These are phyloP conservation scores for Paramarasmius palmivorus DNA, from an alignment of 1,284 basidiomycete genomes.

Conservation along the genomic window DNA sequence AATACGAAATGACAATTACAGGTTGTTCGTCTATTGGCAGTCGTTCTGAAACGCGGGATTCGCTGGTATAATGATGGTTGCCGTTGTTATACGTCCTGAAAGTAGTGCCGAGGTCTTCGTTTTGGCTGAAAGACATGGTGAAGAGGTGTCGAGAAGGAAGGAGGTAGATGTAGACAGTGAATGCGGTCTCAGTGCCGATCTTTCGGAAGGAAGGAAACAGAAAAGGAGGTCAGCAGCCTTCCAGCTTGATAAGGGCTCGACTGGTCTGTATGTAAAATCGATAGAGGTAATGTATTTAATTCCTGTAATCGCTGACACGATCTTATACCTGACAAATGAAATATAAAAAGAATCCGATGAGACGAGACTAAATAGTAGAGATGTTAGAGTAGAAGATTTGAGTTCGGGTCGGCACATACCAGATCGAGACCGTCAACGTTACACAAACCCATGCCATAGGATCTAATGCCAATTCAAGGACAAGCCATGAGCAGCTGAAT, in stretches of 20 bases:
- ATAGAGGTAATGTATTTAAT: not conserved
- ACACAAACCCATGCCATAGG: too few relatives aligned
- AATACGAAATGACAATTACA: not conserved
- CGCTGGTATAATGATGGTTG: not conserved
- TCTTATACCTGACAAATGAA: slow-evolving; percentile 2
- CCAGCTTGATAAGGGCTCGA: not conserved
- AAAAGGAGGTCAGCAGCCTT: not conserved
- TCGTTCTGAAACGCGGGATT: not conserved
- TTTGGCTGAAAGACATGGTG: slow-evolving; percentile 2
- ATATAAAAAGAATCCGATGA: slow-evolving; percentile 2
- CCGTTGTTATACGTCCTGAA: not conserved
- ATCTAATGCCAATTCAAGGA: not conserved
- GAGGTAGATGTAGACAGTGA: not conserved
- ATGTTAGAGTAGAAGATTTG: slow-evolving; percentile 8
- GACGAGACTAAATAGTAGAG: not conserved
- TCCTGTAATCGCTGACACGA: slow-evolving; percentile 2
- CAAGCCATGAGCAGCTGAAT: not conserved
- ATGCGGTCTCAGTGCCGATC: slow-evolving; percentile 8
- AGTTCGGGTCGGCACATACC: slow-evolving; percentile 10
- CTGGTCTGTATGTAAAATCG: not conserved
- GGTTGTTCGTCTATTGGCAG: too few relatives aligned
- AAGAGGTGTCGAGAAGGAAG: slow-evolving; percentile 1
- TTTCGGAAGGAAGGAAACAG: not conserved
- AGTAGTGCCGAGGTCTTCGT: not conserved
- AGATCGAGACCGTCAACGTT: slow-evolving; percentile 10